Base-by-base conservation (phyloP, 805 yeast genomes). In the Wickerhamiella shivajii region DNA sequence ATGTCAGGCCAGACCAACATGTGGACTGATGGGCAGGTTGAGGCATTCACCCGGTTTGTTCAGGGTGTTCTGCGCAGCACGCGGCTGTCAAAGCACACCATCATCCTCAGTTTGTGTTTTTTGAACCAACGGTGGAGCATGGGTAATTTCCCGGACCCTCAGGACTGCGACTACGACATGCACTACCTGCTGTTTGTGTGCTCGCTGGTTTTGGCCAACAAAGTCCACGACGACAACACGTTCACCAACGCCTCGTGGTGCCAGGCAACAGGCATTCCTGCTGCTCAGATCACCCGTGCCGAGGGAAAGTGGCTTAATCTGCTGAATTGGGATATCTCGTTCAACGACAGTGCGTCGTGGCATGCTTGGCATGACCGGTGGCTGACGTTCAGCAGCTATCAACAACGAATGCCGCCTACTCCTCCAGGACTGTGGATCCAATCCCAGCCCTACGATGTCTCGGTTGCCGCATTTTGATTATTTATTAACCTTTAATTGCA, bases 211-310 rank as follows among this genome's bases (percentile, higher is more conserved):
- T 61, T 87, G 40, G 93, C 95, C 29, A 87, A 87, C 61, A 87
- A 87, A 59, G 81, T 83, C 55, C 83, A 85, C 52, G 97, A 87
- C 57, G 98, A 87, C 60, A 84, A 87, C 59, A 87, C 96, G 18
- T 87, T 87, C 52, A 83, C 93, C 40, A 87, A 87, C 59, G 75
- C 74, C 49, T 81, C 95, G 6, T 87, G 98, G 98, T 70, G 83
- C 26, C 84, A 83, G 41, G 97, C 96, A n/a, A 79, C 95, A 4
- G 92, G 92, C 13, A 66, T 87, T 41, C 56, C 69, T 5, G 63
- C 80, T 30, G 49, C 50, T 2, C 56, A 66, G 22, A 64, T 87
- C 41, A 83, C 85, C 48, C 47, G 52, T 12, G 59, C 71, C 40
- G 98, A 87, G 60, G 68, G 67, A 34, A 61, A 59, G 28, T 87